Evolutionary conservation across 805 yeast genomes (phyloP).

Genomic region (Schizosaccharomyces pombe): ASM294v3 CU329670.1:2180001-2180500

Average conservation of each 20-base stretch:
- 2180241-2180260: constrained; percentile 93
- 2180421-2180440: not conserved
- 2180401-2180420: constrained; percentile 29
- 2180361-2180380: constrained; percentile 40
- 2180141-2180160: not conserved
- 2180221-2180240: constrained; percentile 51
- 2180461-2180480: not conserved
- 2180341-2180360: constrained; percentile 79
- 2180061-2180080: no score
- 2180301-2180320: constrained; percentile 25
- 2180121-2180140: not conserved
- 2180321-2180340: constrained; percentile 48
- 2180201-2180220: constrained; percentile 25
- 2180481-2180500: not conserved
- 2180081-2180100: no score
- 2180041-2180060: no score
- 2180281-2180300: constrained; percentile 62
- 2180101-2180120: not conserved
- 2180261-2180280: constrained; percentile 70
- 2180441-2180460: not conserved
- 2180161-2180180: not conserved
- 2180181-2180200: not conserved
- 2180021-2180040: no score
- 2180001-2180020: no score
- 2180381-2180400: constrained; percentile 86